Evolutionary conservation across 164 flowering plant genomes (phyloP).

Genomic region (Litsea cubeba): DNA sequence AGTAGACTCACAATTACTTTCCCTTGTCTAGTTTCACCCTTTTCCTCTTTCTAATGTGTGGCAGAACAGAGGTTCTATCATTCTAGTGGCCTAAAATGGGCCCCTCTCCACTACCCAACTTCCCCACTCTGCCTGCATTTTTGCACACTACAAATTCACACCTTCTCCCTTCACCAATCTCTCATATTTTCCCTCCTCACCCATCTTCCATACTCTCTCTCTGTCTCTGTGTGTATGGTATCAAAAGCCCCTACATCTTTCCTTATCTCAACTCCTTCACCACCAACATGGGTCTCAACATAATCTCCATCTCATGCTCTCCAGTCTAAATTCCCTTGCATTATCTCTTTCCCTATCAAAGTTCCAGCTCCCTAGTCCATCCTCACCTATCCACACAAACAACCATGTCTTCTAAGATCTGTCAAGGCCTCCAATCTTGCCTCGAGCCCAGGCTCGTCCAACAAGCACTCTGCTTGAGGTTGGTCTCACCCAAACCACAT

Average conservation of each 20-base stretch:
- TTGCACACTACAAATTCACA: neutral
- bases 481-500: slow-evolving; percentile 27
- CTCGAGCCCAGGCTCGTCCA: slow-evolving; percentile 39
- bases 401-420: slow-evolving; percentile 48
- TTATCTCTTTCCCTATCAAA: neutral
- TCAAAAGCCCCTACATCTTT: neutral
- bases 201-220: slow-evolving; percentile 1
- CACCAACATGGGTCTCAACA: neutral
- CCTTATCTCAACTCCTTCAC: neutral
- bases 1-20: neutral
- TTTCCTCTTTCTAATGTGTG: neutral
- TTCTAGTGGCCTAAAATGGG: neutral
- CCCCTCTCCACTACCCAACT: neutral
- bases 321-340: neutral
- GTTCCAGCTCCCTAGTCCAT: neutral
- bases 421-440: slow-evolving; percentile 44
- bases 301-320: neutral
- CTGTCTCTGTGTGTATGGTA: neutral
- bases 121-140: neutral
- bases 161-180: slow-evolving; percentile 4
- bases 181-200: slow-evolving; percentile 1
- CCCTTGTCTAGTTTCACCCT: neutral
- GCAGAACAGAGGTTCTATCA: neutral
- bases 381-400: slow-evolving; percentile 7
- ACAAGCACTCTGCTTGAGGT: slow-evolving; percentile 36